Percentiles rank a stretch among this genome's conserved stretches.
phyloP scores from a whole-genome alignment of 495 filamentous ascomycete genomes.

The Xylaria intraflava region DNA sequence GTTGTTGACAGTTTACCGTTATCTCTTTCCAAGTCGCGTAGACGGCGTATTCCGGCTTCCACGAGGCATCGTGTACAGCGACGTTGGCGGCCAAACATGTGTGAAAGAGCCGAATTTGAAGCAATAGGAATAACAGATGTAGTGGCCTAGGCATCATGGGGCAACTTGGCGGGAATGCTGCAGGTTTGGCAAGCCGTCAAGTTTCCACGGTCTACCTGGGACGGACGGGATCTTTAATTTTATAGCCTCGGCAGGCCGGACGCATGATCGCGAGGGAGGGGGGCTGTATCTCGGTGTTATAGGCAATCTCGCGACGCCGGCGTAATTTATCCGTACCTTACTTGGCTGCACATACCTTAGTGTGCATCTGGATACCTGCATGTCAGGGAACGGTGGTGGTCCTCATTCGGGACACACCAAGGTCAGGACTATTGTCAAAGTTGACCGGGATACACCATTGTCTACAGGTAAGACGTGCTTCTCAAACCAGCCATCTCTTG shows the following conservation, averaged over 20 bases:
- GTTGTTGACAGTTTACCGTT: slow-evolving; percentile 37
- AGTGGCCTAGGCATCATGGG: slow-evolving; percentile 22
- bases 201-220: not conserved
- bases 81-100: slow-evolving; percentile 16
- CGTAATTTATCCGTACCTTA: slow-evolving; percentile 1
- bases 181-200: slow-evolving; percentile 3
- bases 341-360: not conserved
- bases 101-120: slow-evolving; percentile 16
- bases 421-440: not conserved
- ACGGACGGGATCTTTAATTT: not conserved
- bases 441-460: not conserved
- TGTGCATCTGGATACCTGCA: slow-evolving; percentile 1
- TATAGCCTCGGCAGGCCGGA: not conserved
- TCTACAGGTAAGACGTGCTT: not conserved
- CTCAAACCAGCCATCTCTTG: not conserved
- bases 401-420: not conserved
- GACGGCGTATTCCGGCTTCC: slow-evolving; percentile 44
- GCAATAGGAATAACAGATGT: slow-evolving; percentile 14
- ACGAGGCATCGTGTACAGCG: slow-evolving; percentile 17
- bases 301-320: slow-evolving; percentile 5
- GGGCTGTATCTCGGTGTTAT: not conserved
- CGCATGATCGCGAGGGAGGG: not conserved
- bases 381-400: slow-evolving; percentile 1
- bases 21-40: slow-evolving; percentile 35
- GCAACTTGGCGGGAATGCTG: slow-evolving; percentile 11